Conservation (phyloP, 1,284 basidiomycete species). For the Cryptococcus sp. region DNA sequence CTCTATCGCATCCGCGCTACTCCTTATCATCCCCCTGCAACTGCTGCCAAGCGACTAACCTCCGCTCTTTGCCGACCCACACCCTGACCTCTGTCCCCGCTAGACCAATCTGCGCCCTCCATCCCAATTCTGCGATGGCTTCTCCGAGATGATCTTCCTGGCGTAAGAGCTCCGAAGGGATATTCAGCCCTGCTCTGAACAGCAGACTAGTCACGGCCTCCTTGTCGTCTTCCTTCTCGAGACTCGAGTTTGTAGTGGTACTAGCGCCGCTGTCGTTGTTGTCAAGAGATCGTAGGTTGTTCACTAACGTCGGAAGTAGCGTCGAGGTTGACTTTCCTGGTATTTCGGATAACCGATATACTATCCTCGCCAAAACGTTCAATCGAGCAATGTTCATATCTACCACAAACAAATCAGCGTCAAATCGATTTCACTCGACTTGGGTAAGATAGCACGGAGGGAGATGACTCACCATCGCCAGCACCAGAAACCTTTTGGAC, state of each 20-base stretch:
- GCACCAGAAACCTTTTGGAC: conserved; percentile 12
- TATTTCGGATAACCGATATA: conserved; percentile 10
- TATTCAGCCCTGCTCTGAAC: conserved; percentile 23
- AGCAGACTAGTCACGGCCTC: conserved; percentile 13
- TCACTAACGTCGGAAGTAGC: conserved; percentile 11
- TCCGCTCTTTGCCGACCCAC: conserved; percentile 26
- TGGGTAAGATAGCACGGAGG: neutral
- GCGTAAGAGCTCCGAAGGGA: neutral
- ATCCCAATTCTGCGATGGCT: conserved; percentile 22
- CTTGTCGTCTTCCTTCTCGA: neutral
- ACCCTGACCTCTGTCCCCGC: conserved; percentile 14
- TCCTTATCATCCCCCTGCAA: neutral
- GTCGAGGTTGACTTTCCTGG: conserved; percentile 5
- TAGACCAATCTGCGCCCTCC: conserved; percentile 18
- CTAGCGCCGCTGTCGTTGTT: no score
- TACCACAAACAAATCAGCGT: neutral
- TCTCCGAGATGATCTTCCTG: neutral
- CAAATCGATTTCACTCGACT: neutral
- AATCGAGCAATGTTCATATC: conserved; percentile 19
- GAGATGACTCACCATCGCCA: conserved; percentile 4
- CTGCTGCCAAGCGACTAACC: conserved; percentile 16
- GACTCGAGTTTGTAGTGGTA: no score
- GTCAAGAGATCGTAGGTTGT: conserved; percentile 2
- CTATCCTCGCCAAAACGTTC: conserved; percentile 13
- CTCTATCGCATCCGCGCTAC: neutral